These are phyloP conservation scores for Leucoagaricus sp. DNA, from an alignment of 1,284 basidiomycete species.

Conservation along the genomic window DNA sequence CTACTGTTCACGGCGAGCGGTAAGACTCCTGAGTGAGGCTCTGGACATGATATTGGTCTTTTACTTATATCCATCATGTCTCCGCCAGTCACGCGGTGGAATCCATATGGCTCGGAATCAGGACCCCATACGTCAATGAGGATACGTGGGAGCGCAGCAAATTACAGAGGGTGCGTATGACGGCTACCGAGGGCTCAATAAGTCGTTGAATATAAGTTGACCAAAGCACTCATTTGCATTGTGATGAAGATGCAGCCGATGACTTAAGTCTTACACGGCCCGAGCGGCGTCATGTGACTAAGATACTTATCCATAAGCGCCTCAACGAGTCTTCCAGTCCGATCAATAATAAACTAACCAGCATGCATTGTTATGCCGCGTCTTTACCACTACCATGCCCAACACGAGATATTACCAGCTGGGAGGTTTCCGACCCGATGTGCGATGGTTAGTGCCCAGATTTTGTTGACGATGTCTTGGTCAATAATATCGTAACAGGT, in stretches of 20 bases:
- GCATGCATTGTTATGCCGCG: no score
- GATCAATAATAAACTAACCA: no score
- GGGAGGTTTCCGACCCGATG: slow-evolving; percentile 27
- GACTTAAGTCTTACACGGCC: no score
- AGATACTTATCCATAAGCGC: no score
- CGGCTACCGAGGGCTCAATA: no score
- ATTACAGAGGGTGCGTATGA: no score
- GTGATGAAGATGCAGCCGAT: no score
- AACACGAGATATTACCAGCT: slow-evolving; percentile 25
- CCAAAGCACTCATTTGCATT: no score
- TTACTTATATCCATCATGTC: background rate
- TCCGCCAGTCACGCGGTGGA: background rate
- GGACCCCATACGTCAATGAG: background rate
- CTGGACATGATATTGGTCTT: background rate
- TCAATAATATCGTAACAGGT: slow-evolving; percentile 12
- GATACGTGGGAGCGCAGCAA: background rate
- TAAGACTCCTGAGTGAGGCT: background rate
- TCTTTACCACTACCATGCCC: background rate
- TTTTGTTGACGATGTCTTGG: background rate
- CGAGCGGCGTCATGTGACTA: no score
- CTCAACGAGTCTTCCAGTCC: no score
- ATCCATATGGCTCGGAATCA: background rate
- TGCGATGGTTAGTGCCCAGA: slow-evolving; percentile 25
- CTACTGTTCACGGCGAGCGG: background rate
- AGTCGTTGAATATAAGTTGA: no score